Evolutionary conservation across 2,329 filamentous ascomycete genomes (phyloP).

Genomic region (Fusarium foetens): DNA sequence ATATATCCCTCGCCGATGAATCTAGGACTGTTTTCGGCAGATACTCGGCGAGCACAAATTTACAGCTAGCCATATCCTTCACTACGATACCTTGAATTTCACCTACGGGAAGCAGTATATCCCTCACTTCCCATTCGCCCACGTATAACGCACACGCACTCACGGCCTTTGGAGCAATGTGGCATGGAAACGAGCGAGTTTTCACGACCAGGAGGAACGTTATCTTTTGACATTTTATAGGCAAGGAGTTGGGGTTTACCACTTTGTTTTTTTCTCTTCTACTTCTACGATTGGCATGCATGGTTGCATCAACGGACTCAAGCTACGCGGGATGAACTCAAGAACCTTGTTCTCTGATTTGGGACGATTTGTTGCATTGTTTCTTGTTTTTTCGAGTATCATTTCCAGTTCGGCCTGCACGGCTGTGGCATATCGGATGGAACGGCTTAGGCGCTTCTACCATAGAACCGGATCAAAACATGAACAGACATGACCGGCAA

Average conservation of each 20-base stretch:
- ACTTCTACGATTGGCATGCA: slow-evolving; percentile 32
- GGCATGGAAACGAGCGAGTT: slow-evolving; percentile 15
- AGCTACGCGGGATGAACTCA: slow-evolving; percentile 25
- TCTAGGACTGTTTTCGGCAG: slow-evolving; percentile 3
- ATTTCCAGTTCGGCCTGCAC: neutral
- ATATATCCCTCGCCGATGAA: slow-evolving; percentile 27
- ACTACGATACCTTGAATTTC: slow-evolving; percentile 20
- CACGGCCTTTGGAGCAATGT: slow-evolving; percentile 37
- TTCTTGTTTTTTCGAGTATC: slow-evolving; percentile 16
- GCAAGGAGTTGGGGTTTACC: slow-evolving; percentile 36
- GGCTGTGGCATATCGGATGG: slow-evolving; percentile 22
- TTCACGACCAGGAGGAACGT: slow-evolving; percentile 24
- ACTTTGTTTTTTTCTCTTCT: slow-evolving; percentile 20
- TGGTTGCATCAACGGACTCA: slow-evolving; percentile 38
- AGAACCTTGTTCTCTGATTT: slow-evolving; percentile 25
- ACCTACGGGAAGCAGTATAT: slow-evolving; percentile 22
- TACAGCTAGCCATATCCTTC: slow-evolving; percentile 8
- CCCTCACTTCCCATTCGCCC: slow-evolving; percentile 12
- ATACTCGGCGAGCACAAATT: slow-evolving; percentile 4
- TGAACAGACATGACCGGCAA: slow-evolving; percentile 31
- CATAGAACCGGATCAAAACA: slow-evolving; percentile 31
- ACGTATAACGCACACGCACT: slow-evolving; percentile 30
- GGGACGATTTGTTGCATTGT: slow-evolving; percentile 29
- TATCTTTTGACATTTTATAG: slow-evolving; percentile 34
- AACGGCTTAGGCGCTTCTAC: slow-evolving; percentile 33